These are phyloP conservation scores for Calcarisporium arbuscula DNA, from an alignment of 2,329 filamentous ascomycete species.

Conservation along the genomic window DNA sequence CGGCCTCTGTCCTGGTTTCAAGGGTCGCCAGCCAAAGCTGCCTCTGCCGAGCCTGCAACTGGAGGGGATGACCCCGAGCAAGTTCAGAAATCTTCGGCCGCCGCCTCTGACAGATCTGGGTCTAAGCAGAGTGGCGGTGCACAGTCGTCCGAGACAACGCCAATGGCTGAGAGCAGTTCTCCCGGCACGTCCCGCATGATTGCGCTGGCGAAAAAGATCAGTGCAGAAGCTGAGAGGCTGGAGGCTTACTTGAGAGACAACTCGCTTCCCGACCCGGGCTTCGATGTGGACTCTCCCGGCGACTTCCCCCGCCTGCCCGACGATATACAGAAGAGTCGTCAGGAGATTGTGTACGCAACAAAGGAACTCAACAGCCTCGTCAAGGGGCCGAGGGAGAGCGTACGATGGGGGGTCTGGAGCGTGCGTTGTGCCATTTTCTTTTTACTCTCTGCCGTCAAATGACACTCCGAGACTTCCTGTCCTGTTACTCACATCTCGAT, in stretches of 20 bases:
- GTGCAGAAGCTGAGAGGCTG: conserved; percentile 41
- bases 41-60: conserved; percentile 2
- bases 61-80: too few relatives aligned
- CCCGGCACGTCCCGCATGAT: conserved; percentile 32
- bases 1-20: too few relatives aligned
- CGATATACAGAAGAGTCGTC: conserved; percentile 37
- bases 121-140: too few relatives aligned
- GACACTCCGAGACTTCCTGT: background rate
- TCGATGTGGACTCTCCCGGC: conserved; percentile 35
- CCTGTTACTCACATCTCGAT: background rate
- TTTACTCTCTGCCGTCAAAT: too few relatives aligned
- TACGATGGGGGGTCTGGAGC: conserved; percentile 47
- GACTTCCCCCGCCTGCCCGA: conserved; percentile 43
- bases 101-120: too few relatives aligned
- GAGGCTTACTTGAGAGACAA: conserved; percentile 40
- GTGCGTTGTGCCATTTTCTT: conserved; percentile 25
- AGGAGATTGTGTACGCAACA: conserved; percentile 42
- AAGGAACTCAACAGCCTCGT: conserved; percentile 41
- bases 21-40: too few relatives aligned
- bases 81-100: too few relatives aligned
- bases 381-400: conserved; percentile 42
- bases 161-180: conserved; percentile 6
- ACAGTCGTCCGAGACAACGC: too few relatives aligned
- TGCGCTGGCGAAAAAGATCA: conserved; percentile 41
- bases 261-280: conserved; percentile 34